Conservation (phyloP, 2,329 filamentous ascomycete genomes). For the Calonectria naviculata region DNA sequence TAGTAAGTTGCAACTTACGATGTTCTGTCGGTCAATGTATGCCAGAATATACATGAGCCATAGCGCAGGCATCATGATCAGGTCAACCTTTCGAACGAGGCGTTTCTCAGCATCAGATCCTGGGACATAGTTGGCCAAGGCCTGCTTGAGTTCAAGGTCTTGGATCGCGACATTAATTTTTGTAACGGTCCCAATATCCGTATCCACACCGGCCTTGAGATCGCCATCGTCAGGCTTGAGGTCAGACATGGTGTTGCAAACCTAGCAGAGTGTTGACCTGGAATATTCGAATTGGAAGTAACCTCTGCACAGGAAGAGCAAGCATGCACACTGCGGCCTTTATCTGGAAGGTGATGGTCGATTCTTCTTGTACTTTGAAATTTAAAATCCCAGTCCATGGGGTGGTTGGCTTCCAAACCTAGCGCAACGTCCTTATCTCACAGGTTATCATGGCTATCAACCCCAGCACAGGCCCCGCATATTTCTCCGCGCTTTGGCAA, state of each 20-base stretch:
- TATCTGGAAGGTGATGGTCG: background rate
- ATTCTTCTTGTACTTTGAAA: background rate
- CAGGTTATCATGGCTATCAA: background rate
- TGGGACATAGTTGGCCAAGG: constrained; percentile 42
- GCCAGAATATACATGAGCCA: constrained; percentile 57
- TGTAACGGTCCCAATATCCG: constrained; percentile 20
- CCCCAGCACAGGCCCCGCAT: background rate
- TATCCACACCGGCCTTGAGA: background rate
- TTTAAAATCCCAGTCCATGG: background rate
- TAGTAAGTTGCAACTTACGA: constrained; percentile 25
- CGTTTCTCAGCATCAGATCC: constrained; percentile 33
- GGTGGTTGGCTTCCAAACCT: background rate
- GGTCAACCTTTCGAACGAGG: constrained; percentile 48
- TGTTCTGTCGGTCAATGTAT: constrained; percentile 44
- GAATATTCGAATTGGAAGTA: background rate
- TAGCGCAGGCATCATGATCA: constrained; percentile 60
- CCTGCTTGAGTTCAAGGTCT: constrained; percentile 38
- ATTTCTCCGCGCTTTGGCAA: background rate
- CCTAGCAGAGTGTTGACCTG: background rate
- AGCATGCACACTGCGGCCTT: too few relatives aligned
- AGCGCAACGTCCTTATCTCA: background rate
- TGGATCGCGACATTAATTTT: constrained; percentile 14
- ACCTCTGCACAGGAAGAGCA: background rate
- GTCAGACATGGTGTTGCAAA: background rate
- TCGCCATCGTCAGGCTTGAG: background rate